Base-by-base conservation (phyloP, 306 rosid genomes). In the Lupinus albus region DNA sequence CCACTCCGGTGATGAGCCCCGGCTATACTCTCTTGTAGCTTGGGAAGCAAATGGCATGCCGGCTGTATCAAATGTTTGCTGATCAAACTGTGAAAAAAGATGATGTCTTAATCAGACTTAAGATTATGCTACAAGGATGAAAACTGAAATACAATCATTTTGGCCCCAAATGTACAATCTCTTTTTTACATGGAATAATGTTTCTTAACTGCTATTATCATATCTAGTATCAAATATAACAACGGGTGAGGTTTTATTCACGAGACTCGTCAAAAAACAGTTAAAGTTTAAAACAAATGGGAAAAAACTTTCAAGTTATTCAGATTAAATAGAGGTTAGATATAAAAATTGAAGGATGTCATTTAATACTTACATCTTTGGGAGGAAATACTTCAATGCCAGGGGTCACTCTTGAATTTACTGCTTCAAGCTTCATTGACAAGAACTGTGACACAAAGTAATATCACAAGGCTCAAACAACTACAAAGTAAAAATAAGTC, bases 371-470 rank as follows among this genome's bases (percentile, higher is more conserved):
- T 82, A 84, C 96, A 76, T 84, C 92, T 89, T 89, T 87, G 64
- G 91, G 73, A 67, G 96, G 89, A 79, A 89, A 87, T 52, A 75
- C 83, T 59, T 92, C 96, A 20, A 89, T 78, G 30, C 84, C 82
- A 52, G 95, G 91, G 63, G 77, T 67, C 79, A 80, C 2, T 76
- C 95, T 82, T 41, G 98, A 57, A 80, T 89, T 89, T 47, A 92
- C 96, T 61, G 92, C 87, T 84, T 92, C 98, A 16, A 92, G 91
- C 86, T 92, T 92, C 98, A 89, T 89, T 0, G 98, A 92, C 75
- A 92, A 84, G 82, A 92, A 92, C 98, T 92, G 90, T 51, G 55
- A 72, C 60, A 73, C 39, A 84, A 63, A 58, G 30, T 12, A 71
- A 65, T 75, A 14, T 69, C 49, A 16, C 11, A 56, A 50, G 44